Evolutionary conservation across 805 yeast species (phyloP).

Genomic region (Saturnispora quitensis): DNA sequence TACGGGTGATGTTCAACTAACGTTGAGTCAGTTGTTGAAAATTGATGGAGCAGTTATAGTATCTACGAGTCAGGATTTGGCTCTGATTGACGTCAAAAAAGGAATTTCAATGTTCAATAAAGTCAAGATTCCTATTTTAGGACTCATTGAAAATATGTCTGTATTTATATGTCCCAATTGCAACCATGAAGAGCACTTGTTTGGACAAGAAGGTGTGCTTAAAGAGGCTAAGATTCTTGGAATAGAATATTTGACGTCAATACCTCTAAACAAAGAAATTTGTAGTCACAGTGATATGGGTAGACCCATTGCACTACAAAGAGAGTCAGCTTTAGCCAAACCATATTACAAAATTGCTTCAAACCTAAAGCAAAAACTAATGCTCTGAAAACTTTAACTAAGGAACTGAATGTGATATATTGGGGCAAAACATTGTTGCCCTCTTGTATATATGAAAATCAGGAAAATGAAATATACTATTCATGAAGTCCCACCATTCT

Average conservation of each 20-base stretch:
- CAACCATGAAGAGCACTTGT: slow-evolving; percentile 60
- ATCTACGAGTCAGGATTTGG: slow-evolving; percentile 81
- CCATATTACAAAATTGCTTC: slow-evolving; percentile 45
- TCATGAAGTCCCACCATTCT: neutral
- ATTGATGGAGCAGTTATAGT: slow-evolving; percentile 77
- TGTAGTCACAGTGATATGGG: slow-evolving; percentile 58
- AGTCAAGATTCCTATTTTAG: slow-evolving; percentile 61
- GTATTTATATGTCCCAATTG: slow-evolving; percentile 70
- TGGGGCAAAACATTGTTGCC: neutral
- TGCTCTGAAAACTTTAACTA: neutral
- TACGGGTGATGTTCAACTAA: slow-evolving; percentile 79
- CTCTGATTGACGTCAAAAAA: slow-evolving; percentile 68
- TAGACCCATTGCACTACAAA: slow-evolving; percentile 46
- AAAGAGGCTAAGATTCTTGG: slow-evolving; percentile 37
- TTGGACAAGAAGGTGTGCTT: slow-evolving; percentile 58
- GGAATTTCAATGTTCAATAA: slow-evolving; percentile 74
- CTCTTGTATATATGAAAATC: neutral
- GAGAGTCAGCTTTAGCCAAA: slow-evolving; percentile 28
- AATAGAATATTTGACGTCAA: slow-evolving; percentile 48
- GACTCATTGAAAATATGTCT: slow-evolving; percentile 80
- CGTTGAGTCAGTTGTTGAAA: slow-evolving; percentile 68
- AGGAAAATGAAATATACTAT: neutral
- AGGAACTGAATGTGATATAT: no score
- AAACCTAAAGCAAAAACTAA: slow-evolving; percentile 18
- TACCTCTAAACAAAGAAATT: slow-evolving; percentile 57